Evolutionary conservation across 768 basidiomycete genomes (phyloP), one percentile per base, ranked within the genome.

Genomic region (Boletus sensibilis): DNA sequence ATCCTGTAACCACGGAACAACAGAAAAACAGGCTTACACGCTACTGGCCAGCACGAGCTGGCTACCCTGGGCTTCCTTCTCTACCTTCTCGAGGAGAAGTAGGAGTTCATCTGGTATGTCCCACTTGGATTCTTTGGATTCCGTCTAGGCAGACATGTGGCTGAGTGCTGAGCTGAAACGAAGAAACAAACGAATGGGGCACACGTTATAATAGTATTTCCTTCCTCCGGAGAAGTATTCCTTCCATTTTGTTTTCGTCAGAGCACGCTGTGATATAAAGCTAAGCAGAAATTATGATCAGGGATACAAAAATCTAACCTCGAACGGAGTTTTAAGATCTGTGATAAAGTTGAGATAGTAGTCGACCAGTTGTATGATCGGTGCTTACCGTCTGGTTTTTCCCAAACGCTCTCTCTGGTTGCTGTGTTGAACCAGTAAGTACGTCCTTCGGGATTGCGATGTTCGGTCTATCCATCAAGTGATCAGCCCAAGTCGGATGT

Each of bases 381-480:
- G 50, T 48, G 65, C 81, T 64, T 64, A 90, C 90, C 91, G 71
- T 95, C 92, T 57, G 97, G 97, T 70, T 98, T 99, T 75, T 98
- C 95, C 96, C 95, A 98, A 50, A 95, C 93, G 68, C 94, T 96
- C 64, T 92, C 90, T 65, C 88, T 85, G 4, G 89, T 91, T 11
- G 78, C 81, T 0, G 92, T 86, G 69, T 97, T 94, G 74, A 94
- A 94, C 95, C 95, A 98, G 68, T 98, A 98, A 0, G 92, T 93
- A n/a, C 94, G 80, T n/a, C 94, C 94, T 68, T 97, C 96, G 2
- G 92, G 87, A 74, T 95, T 96, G 34, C 90, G 86, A 74, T 97
- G 92, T 68, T 96, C 94, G 3, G 92, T 94, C 94, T 95, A 60
- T 1, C 35, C 42, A 35, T 43, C 29, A 9, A 57, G 10, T 44